These are phyloP conservation scores for Agrocybe praecox DNA, from an alignment of 768 basidiomycete species.

Conservation along the genomic window DNA sequence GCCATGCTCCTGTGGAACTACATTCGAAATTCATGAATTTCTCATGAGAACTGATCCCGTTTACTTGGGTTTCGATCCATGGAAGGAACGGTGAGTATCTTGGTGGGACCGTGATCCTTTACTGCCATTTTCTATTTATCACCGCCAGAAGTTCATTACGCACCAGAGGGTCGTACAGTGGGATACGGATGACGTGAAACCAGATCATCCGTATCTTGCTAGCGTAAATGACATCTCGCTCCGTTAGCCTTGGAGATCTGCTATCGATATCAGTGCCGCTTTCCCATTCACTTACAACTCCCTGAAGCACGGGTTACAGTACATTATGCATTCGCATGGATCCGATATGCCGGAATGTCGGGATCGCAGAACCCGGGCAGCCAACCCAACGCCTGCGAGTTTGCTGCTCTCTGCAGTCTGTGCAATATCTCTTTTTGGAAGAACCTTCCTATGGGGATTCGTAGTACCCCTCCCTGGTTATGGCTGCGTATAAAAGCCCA, in stretches of 20 bases:
- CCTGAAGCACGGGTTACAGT: conserved; percentile 22
- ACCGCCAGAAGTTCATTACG: conserved; percentile 4
- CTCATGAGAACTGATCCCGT: conserved; percentile 8
- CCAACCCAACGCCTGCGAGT: conserved; percentile 25
- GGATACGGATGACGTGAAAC: conserved; percentile 19
- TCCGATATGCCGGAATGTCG: conserved; percentile 27
- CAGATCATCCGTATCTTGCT: conserved; percentile 11
- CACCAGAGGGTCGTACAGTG: conserved; percentile 9
- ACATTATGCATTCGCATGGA: conserved; percentile 24
- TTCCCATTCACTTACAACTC: conserved; percentile 25
- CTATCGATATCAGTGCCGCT: conserved; percentile 20
- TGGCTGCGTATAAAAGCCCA: conserved; percentile 29
- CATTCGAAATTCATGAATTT: conserved; percentile 5
- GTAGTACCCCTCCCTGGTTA: conserved; percentile 13
- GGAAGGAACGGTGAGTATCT: not conserved
- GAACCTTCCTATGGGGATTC: conserved; percentile 22
- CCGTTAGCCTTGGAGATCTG: conserved; percentile 25
- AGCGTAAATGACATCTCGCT: conserved; percentile 21
- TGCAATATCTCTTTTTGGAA: conserved; percentile 24
- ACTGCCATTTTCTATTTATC: conserved; percentile 5
- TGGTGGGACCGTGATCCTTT: conserved; percentile 1
- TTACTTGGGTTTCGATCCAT: conserved; percentile 7
- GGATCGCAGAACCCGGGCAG: conserved; percentile 21
- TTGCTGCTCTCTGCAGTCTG: conserved; percentile 23
- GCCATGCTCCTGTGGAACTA: conserved; percentile 15